Percentiles rank a stretch among this genome's conserved stretches.
Evolutionary conservation across 1,284 basidiomycete genomes (phyloP).

Genomic region (Sanghuangporus weigelae): DNA sequence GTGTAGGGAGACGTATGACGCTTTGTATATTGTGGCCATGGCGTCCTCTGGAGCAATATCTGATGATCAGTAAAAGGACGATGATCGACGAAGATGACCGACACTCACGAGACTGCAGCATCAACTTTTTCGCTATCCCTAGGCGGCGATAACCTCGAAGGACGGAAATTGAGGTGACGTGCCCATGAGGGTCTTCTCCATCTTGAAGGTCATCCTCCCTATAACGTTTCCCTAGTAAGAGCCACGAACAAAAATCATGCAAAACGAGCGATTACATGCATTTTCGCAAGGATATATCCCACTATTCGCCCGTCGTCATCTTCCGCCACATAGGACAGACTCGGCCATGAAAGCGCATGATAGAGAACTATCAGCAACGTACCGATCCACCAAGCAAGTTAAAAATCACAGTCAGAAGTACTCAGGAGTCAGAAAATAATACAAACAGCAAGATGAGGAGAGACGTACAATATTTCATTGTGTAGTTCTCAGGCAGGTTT

Average conservation of each 20-base stretch:
- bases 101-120: conserved; percentile 77
- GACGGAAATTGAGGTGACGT: conserved; percentile 91
- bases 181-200: conserved; percentile 66
- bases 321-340: conserved; percentile 91
- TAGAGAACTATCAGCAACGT: conserved; percentile 63
- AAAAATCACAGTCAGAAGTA: neutral
- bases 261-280: conserved; percentile 46
- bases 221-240: conserved; percentile 18
- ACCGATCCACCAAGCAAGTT: neutral
- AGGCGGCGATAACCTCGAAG: conserved; percentile 79
- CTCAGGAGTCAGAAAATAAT: neutral
- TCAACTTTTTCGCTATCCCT: conserved; percentile 83
- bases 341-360: conserved; percentile 89
- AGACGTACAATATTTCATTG: conserved; percentile 78
- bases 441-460: neutral
- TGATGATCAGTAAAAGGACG: conserved; percentile 5
- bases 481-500: conserved; percentile 86
- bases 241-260: neutral
- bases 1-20: conserved; percentile 76
- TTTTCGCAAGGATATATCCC: conserved; percentile 92
- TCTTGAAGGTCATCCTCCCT: conserved; percentile 71
- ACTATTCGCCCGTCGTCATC: conserved; percentile 86
- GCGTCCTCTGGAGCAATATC: conserved; percentile 59
- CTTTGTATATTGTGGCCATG: conserved; percentile 79
- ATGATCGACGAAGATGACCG: neutral